Conservation (phyloP, 1,139 yeast species). For the Suhomyces guaymorum region DNA sequence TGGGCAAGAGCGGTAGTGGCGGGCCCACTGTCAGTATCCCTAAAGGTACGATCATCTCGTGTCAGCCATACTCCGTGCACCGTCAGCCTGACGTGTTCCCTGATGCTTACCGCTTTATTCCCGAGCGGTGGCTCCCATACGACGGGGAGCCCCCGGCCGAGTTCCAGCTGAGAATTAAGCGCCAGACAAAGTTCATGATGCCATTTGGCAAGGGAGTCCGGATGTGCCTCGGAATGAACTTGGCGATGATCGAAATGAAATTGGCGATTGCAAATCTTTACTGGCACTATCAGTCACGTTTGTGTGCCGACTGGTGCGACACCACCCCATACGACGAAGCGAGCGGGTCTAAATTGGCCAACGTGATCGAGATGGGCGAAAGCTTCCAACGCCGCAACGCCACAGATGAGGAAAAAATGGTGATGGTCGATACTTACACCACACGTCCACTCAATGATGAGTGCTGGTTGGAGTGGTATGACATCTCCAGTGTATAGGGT, state of each 20-base stretch:
- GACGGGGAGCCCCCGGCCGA: conserved; percentile 34
- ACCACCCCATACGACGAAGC: no score
- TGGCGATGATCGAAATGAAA: conserved; percentile 69
- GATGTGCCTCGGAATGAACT: conserved; percentile 73
- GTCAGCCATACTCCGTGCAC: conserved; percentile 68
- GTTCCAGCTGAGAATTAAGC: conserved; percentile 38
- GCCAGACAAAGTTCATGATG: conserved; percentile 58
- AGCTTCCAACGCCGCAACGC: conserved; percentile 18
- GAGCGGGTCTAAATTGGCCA: no score
- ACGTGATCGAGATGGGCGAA: conserved; percentile 30
- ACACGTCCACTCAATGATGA: conserved; percentile 52
- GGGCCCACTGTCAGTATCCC: conserved; percentile 41
- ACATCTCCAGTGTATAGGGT: no score
- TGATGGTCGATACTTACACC: conserved; percentile 54
- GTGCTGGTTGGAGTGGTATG: conserved; percentile 50
- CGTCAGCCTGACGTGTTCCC: conserved; percentile 52
- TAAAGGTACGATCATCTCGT: conserved; percentile 56
- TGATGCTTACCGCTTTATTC: conserved; percentile 52
- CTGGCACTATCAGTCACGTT: conserved; percentile 42
- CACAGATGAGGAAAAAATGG: conserved; percentile 50
- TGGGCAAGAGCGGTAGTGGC: no score
- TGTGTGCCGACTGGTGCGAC: conserved; percentile 48
- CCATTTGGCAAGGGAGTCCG: conserved; percentile 76
- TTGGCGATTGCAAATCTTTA: conserved; percentile 55
- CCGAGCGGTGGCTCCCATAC: conserved; percentile 61